Base-by-base conservation (phyloP, 2,329 filamentous ascomycete genomes). In the Fusarium hainanense region DNA sequence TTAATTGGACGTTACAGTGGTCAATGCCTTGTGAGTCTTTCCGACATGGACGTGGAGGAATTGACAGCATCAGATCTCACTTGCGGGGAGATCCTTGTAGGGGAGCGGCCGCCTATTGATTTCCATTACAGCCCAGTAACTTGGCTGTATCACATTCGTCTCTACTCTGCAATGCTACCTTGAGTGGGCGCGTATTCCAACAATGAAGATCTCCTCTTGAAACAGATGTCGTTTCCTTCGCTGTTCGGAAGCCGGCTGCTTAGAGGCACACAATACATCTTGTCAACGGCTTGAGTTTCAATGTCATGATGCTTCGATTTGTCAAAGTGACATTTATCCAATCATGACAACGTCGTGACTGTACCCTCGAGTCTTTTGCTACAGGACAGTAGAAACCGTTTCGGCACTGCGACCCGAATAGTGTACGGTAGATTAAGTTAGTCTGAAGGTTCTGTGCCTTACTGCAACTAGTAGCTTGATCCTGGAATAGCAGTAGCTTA, bases 81-180 rank as follows among this genome's bases (percentile, higher is more conserved):
- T 28, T 42, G 48, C n/a, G 30, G 61, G 48, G 62, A 30, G 27
- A 54, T 56, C 66, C 25, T 40, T 57, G 50, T 56, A 54, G 48
- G 62, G 42, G 69, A 37, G 72, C 69, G 69, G 71, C 71, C 71
- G 71, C 69, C 54, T n/a, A 37, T 56, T 44, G 27, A 56, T 30
- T 63, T 28, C 34, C 10, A 37, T 37, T 37, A 37, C 34, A 37
- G 34, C 18, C 34, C 34, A 37, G 34, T 37, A 37, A 37, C 34
- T 37, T 37, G 34, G 23, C n/a, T 41, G 47, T 63, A 44, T 54
- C 41, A 62, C 23, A 27, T 21, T 56, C 54, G 18, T 40, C n/a
- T 21, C 30, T 40, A 23, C n/a, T 55, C 28, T 28, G 20, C 41
- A 43, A 23, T 43, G 21, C 41, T 43, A 43, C 41, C 41, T 43